Percentiles rank a stretch among this genome's conserved stretches.
phyloP scores from a whole-genome alignment of 2,329 filamentous ascomycete genomes.

The Claviceps pusilla region DNA sequence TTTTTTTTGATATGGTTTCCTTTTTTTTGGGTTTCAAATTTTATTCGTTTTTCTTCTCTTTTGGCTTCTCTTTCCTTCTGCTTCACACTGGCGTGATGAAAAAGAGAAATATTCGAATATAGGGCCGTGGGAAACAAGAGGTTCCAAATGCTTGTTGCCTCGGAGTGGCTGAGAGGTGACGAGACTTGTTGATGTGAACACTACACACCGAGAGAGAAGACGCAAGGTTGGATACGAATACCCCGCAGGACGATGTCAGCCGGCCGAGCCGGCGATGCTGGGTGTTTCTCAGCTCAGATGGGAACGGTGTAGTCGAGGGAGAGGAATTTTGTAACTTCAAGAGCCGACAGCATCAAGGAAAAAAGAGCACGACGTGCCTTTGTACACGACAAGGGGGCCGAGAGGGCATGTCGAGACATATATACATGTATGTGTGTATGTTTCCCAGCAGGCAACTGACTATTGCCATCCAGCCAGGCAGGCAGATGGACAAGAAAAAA shows the following conservation, averaged over 20 bases:
- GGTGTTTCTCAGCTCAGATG: background rate
- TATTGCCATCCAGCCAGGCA: background rate
- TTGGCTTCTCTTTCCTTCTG: too few relatives aligned
- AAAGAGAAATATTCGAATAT: background rate
- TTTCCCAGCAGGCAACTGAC: too few relatives aligned
- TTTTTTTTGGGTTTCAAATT: too few relatives aligned
- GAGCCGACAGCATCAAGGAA: background rate
- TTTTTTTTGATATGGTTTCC: too few relatives aligned
- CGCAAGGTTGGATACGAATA: background rate
- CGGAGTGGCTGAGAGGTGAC: background rate
- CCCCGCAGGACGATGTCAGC: background rate
- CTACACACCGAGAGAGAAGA: background rate
- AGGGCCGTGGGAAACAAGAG: background rate
- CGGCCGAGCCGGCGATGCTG: constrained; percentile 3
- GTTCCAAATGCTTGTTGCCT: background rate
- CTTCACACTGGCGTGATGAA: background rate
- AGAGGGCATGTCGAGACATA: constrained; percentile 1
- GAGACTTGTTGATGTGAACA: background rate
- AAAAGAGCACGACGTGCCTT: background rate
- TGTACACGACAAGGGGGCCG: background rate
- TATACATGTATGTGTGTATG: background rate
- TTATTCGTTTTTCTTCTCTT: too few relatives aligned
- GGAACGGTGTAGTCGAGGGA: background rate
- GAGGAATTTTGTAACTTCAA: background rate
- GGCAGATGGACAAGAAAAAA: too few relatives aligned